Evolutionary conservation across 257 asterid species (phyloP).

Genomic region (Scutellaria baicalensis): DNA sequence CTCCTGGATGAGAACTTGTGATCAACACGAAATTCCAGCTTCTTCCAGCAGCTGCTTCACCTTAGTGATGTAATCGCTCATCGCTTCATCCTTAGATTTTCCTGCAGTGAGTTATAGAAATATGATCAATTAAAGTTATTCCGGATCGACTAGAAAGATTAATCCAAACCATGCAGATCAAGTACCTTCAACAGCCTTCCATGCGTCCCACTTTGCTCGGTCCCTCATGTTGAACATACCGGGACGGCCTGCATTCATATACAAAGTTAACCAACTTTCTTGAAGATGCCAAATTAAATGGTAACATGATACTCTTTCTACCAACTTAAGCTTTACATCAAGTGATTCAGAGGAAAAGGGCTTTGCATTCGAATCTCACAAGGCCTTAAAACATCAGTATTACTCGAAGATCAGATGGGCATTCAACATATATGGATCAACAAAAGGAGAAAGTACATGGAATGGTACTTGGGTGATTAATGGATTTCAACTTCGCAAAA

Average conservation of each 20-base stretch:
- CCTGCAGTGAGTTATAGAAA: slow-evolving; percentile 37
- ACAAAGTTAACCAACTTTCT: background rate
- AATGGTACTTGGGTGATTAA: too few relatives aligned
- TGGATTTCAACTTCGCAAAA: background rate
- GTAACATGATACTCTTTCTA: too few relatives aligned
- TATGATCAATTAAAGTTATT: background rate
- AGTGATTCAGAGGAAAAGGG: too few relatives aligned
- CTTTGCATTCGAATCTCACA: too few relatives aligned
- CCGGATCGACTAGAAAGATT: too few relatives aligned
- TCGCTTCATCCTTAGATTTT: slow-evolving; percentile 70
- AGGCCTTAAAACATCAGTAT: too few relatives aligned
- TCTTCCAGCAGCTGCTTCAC: slow-evolving; percentile 88
- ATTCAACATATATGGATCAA: too few relatives aligned
- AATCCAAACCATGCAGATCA: background rate
- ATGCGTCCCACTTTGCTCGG: slow-evolving; percentile 97
- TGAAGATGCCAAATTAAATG: too few relatives aligned
- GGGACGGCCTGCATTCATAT: slow-evolving; percentile 67
- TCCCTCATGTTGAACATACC: slow-evolving; percentile 76
- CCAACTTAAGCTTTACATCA: too few relatives aligned
- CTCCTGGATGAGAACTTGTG: slow-evolving; percentile 2
- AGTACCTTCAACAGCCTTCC: slow-evolving; percentile 95
- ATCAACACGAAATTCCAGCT: slow-evolving; percentile 28
- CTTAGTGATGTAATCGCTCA: slow-evolving; percentile 79
- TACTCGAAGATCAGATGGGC: too few relatives aligned
- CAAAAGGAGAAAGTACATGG: background rate